Evolutionary conservation across 371 early-diverging fungal species (phyloP).

Genomic region (Mortierella sp.): DNA sequence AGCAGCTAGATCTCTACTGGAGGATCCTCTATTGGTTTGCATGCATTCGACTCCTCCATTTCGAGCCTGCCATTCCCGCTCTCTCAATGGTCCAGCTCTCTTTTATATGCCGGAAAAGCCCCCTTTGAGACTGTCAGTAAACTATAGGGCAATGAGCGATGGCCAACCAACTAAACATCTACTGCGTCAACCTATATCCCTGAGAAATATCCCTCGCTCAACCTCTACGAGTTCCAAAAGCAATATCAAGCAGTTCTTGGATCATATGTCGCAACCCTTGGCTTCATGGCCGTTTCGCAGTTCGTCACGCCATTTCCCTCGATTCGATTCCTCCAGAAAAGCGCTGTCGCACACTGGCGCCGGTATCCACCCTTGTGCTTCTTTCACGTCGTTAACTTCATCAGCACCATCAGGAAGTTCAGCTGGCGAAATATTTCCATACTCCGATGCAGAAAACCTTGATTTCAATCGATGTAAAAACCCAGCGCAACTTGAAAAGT

Average conservation of each 20-base stretch:
- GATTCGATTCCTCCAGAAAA: background rate
- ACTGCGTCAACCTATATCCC: background rate
- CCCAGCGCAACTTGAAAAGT: constrained; percentile 43
- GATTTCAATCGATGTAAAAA: constrained; percentile 23
- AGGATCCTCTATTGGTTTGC: no score
- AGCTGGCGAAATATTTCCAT: background rate
- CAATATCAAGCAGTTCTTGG: background rate
- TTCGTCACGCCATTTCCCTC: background rate
- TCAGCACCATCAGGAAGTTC: background rate
- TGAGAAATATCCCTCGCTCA: background rate
- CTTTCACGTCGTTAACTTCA: background rate
- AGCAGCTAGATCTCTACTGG: no score
- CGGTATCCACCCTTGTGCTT: background rate
- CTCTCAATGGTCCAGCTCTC: no score
- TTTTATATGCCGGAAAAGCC: no score
- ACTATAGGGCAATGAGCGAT: no score
- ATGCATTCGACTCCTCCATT: no score
- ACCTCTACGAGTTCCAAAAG: background rate
- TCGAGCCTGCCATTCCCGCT: no score
- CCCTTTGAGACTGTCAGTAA: no score
- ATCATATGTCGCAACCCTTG: background rate
- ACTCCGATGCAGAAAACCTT: background rate
- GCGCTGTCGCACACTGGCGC: background rate
- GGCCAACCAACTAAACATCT: background rate
- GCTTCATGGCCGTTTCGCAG: background rate